These are phyloP conservation scores for Chloranthus sessilifolius DNA, from an alignment of 164 flowering plant genomes.

Conservation along the genomic window DNA sequence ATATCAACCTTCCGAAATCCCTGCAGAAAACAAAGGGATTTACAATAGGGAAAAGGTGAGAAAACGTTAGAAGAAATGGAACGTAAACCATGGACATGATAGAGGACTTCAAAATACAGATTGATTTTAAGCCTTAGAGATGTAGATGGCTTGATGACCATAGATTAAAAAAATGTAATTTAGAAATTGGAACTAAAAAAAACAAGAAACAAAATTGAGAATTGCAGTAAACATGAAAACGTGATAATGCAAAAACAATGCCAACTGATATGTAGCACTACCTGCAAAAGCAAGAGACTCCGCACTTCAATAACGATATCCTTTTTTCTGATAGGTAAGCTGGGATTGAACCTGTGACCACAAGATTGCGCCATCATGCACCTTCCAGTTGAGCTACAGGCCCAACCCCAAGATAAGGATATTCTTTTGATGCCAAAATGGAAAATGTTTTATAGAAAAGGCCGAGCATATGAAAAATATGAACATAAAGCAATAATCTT, in stretches of 20 bases:
- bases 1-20: constrained; percentile 86
- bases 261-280: constrained; percentile 15
- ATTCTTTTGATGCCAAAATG: constrained; percentile 5
- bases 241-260: neutral
- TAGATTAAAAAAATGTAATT: neutral
- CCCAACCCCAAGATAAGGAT: constrained; percentile 9
- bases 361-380: no score
- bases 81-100: neutral
- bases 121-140: neutral
- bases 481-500: neutral
- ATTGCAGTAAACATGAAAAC: neutral
- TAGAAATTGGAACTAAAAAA: neutral
- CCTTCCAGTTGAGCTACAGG: no score
- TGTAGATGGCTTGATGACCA: neutral
- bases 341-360: no score
- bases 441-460: constrained; percentile 4
- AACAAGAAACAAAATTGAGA: neutral
- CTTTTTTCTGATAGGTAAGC: no score
- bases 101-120: neutral
- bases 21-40: constrained; percentile 35
- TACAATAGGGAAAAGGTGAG: constrained; percentile 3
- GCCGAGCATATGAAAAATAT: neutral
- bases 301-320: neutral
- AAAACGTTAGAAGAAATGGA: neutral
- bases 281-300: constrained; percentile 30